Evolutionary conservation across 2,329 filamentous ascomycete genomes (phyloP).

Genomic region (Alternaria ventricosa): DNA sequence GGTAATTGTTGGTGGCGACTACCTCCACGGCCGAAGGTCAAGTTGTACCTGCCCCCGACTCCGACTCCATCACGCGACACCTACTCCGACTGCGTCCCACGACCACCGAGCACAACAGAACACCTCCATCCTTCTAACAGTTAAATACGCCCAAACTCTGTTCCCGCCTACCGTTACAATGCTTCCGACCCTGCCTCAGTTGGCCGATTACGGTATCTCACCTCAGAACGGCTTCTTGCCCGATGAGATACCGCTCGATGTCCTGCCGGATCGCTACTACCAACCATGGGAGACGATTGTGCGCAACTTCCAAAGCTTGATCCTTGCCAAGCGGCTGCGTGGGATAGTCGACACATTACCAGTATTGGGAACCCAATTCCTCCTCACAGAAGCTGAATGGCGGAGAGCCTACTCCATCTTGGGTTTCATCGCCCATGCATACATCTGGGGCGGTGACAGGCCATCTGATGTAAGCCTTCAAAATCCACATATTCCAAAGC

Average conservation of each 20-base stretch:
- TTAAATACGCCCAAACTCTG: neutral
- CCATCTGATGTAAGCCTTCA: constrained; percentile 68
- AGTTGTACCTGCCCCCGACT: neutral
- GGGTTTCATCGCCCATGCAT: constrained; percentile 80
- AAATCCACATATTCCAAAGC: neutral
- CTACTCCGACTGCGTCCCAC: neutral
- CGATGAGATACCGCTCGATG: constrained; percentile 76
- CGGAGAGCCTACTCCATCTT: constrained; percentile 82
- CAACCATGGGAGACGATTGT: constrained; percentile 90
- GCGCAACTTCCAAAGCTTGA: constrained; percentile 83
- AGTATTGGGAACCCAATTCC: constrained; percentile 79
- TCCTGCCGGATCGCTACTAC: constrained; percentile 89
- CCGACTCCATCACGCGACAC: constrained; percentile 12
- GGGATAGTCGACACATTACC: constrained; percentile 81
- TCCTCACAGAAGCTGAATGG: constrained; percentile 89
- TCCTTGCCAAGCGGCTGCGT: constrained; percentile 83
- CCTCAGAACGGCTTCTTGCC: constrained; percentile 87
- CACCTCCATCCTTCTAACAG: neutral
- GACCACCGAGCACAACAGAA: neutral
- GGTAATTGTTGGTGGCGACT: constrained; percentile 10
- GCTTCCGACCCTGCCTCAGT: constrained; percentile 53
- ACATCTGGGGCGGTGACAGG: constrained; percentile 84
- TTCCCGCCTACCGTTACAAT: constrained; percentile 32
- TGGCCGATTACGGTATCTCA: constrained; percentile 81
- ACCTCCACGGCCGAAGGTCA: neutral